These are phyloP conservation scores for Podaxis mareebaensis DNA, from an alignment of 768 basidiomycete species.

Conservation along the genomic window DNA sequence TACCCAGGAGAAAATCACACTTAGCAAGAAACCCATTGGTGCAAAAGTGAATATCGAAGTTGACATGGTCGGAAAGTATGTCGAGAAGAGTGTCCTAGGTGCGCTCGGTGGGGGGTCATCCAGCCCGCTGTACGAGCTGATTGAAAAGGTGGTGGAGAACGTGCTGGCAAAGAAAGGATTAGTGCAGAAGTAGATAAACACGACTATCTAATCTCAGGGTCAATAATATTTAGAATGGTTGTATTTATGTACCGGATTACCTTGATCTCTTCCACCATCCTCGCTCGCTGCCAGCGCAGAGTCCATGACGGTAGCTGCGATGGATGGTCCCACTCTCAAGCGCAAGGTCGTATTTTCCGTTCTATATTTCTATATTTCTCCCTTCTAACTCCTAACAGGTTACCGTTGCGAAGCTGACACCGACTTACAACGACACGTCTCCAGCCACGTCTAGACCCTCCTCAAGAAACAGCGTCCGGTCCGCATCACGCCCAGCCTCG, in stretches of 20 bases:
- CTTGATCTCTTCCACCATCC: conserved; percentile 4
- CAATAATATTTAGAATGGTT: conserved; percentile 2
- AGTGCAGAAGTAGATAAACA: conserved; percentile 17
- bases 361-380: not conserved
- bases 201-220: conserved; percentile 16
- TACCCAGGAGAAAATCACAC: conserved; percentile 85
- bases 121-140: conserved; percentile 44
- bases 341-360: conserved; percentile 14
- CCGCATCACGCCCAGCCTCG: conserved; percentile 47
- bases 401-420: conserved; percentile 43
- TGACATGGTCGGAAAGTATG: conserved; percentile 93
- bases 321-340: conserved; percentile 1
- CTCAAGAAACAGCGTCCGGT: conserved; percentile 27
- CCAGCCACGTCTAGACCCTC: conserved; percentile 29
- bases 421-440: conserved; percentile 31
- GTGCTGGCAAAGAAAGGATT: conserved; percentile 49
- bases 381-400: conserved; percentile 39
- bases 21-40: conserved; percentile 73
- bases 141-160: conserved; percentile 61
- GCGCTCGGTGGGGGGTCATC: conserved; percentile 56
- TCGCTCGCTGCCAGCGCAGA: not conserved
- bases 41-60: conserved; percentile 93
- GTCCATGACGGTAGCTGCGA: not conserved
- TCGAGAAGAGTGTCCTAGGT: conserved; percentile 78
- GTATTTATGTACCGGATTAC: not conserved